Conservation (phyloP, 345 rosid species). For the Populus deltoides region DNA sequence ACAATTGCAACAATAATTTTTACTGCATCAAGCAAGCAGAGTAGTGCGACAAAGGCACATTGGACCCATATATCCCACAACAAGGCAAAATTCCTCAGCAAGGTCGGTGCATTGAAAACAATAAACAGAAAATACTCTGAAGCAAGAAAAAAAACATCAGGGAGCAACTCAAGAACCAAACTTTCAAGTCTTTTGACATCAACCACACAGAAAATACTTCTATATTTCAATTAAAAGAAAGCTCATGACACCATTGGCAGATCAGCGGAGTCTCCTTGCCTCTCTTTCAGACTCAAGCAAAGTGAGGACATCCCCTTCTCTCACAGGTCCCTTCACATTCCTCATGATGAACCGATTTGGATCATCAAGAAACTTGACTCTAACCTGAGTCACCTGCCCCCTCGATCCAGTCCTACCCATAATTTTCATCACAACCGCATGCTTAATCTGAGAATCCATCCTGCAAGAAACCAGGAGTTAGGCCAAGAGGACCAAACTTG, state of each 20-base stretch:
- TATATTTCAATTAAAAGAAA: not conserved
- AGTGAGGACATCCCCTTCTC: constrained; percentile 81
- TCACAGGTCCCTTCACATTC: constrained; percentile 83
- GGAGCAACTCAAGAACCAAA: not conserved
- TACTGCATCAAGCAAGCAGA: too few relatives aligned
- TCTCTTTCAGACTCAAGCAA: constrained; percentile 82
- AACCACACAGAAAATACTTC: not conserved
- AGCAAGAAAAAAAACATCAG: too few relatives aligned
- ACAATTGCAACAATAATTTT: too few relatives aligned
- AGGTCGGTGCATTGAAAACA: too few relatives aligned
- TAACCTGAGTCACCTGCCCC: constrained; percentile 87
- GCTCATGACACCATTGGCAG: not conserved
- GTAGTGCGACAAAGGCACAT: too few relatives aligned
- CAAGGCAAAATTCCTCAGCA: too few relatives aligned
- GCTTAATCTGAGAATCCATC: constrained; percentile 79
- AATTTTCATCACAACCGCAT: constrained; percentile 77
- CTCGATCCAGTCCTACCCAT: constrained; percentile 91
- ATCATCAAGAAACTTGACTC: constrained; percentile 72
- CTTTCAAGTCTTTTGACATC: not conserved
- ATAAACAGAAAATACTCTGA: too few relatives aligned
- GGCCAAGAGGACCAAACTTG: too few relatives aligned
- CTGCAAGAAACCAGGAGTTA: not conserved
- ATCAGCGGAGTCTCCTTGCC: constrained; percentile 75
- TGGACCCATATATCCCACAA: too few relatives aligned
- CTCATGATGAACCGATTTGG: constrained; percentile 74